Conservation (phyloP, 2,329 filamentous ascomycete genomes). For the Paecilomyces fulvus region DNA sequence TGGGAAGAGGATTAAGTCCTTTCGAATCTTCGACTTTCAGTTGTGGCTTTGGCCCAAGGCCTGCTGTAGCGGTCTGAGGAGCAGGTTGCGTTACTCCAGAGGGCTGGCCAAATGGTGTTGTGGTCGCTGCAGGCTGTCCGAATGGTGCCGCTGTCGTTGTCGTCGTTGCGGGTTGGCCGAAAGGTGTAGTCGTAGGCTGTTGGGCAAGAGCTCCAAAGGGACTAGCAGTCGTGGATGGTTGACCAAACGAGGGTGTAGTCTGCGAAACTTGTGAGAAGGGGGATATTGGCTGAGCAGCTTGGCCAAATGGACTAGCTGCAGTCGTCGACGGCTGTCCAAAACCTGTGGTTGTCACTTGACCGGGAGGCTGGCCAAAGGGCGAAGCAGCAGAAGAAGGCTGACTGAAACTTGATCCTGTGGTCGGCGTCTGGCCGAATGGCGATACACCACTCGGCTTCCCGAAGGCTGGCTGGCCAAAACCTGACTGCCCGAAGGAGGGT, state of each 20-base stretch:
- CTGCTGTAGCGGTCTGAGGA: slow-evolving; percentile 7
- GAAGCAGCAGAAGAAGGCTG: slow-evolving; percentile 6
- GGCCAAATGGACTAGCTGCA: slow-evolving; percentile 23
- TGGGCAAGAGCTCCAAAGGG: slow-evolving; percentile 7
- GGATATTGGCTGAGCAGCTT: slow-evolving; percentile 16
- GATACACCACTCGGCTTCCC: slow-evolving; percentile 8
- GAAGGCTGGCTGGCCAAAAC: slow-evolving; percentile 5
- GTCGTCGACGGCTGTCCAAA: slow-evolving; percentile 20
- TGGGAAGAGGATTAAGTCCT: slow-evolving; percentile 27
- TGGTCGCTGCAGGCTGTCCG: slow-evolving; percentile 18
- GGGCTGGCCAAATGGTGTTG: slow-evolving; percentile 20
- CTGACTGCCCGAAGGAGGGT: slow-evolving; percentile 5
- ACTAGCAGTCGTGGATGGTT: slow-evolving; percentile 14
- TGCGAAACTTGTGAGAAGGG: slow-evolving; percentile 27
- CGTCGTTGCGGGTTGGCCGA: background rate
- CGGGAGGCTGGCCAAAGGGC: slow-evolving; percentile 22
- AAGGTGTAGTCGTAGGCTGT: background rate
- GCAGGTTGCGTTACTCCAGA: slow-evolving; percentile 2
- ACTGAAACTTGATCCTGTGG: slow-evolving; percentile 8
- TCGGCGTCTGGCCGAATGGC: slow-evolving; percentile 27
- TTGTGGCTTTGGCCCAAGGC: slow-evolving; percentile 19
- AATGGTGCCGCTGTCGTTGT: slow-evolving; percentile 13
- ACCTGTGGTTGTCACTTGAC: slow-evolving; percentile 14
- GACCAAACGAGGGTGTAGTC: slow-evolving; percentile 26
- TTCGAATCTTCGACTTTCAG: slow-evolving; percentile 17